Evolutionary conservation across 331 rosid genomes (phyloP).

Genomic region (Acacia concinna): DNA sequence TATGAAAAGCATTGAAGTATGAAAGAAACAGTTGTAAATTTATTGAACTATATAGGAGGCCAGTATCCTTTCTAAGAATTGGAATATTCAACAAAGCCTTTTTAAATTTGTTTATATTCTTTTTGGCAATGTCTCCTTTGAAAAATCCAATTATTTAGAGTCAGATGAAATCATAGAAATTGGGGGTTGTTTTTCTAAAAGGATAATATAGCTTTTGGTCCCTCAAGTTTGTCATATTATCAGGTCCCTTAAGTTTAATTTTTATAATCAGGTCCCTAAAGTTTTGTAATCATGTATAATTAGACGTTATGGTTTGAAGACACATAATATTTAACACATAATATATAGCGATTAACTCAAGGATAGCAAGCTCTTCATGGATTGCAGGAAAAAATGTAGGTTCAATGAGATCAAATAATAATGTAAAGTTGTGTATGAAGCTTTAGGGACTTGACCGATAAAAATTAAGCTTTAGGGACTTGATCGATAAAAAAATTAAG

Average conservation of each 20-base stretch:
- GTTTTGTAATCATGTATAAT: not conserved
- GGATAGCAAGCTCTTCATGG: not conserved
- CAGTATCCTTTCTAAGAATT: not conserved
- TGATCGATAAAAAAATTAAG: not conserved
- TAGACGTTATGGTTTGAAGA: not conserved
- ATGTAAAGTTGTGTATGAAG: not conserved
- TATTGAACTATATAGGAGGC: not conserved
- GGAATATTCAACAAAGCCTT: not conserved
- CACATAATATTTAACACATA: not conserved
- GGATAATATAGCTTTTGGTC: not conserved
- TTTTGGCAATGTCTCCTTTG: not conserved
- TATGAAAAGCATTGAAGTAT: not conserved
- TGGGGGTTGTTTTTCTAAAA: not conserved
- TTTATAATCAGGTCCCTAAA: not conserved
- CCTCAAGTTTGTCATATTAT: not conserved
- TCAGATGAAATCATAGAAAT: not conserved
- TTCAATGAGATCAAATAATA: not conserved
- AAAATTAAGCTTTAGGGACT: not conserved
- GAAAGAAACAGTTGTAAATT: not conserved
- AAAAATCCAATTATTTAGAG: not conserved
- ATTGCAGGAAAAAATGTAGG: not conserved
- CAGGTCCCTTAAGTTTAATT: not conserved
- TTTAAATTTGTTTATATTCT: not conserved
- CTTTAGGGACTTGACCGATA: not conserved
- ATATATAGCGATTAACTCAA: not conserved